phyloP scores from a whole-genome alignment of 768 basidiomycete genomes.

The Leccinum pellstonianum region DNA sequence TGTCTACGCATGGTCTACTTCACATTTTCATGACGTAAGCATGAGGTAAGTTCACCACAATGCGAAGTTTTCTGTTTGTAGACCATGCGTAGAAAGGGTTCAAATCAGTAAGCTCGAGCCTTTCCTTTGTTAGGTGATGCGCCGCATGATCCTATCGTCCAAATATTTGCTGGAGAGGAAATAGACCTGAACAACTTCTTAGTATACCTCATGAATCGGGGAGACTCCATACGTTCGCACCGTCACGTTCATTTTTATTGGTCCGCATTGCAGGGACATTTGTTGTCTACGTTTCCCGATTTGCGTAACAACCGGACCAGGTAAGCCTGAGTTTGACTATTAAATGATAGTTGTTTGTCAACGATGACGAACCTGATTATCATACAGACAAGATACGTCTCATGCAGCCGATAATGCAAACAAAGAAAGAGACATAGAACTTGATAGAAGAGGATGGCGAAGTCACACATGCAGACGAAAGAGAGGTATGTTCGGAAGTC shows the following conservation, averaged over 20 bases:
- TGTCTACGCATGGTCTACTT: no score
- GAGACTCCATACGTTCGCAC: background rate
- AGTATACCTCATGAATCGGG: background rate
- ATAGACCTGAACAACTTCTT: no score
- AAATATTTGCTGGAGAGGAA: no score
- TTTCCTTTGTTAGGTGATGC: no score
- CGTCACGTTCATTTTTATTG: background rate
- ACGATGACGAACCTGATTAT: background rate
- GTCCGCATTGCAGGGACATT: background rate
- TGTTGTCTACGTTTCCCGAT: background rate
- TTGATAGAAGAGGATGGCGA: background rate
- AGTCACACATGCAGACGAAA: background rate
- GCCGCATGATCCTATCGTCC: no score
- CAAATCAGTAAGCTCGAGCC: no score
- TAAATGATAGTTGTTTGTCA: background rate
- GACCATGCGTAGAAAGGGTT: no score
- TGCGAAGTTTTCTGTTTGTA: no score
- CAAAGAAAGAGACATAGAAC: background rate
- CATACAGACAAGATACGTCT: no score
- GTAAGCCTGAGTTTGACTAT: background rate
- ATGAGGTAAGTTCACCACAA: no score
- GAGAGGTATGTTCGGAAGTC: background rate
- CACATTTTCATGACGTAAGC: no score
- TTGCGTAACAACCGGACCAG: background rate
- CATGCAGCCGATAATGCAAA: background rate